Conservation (phyloP, 768 basidiomycete species). For the Russula dissimulans region DNA sequence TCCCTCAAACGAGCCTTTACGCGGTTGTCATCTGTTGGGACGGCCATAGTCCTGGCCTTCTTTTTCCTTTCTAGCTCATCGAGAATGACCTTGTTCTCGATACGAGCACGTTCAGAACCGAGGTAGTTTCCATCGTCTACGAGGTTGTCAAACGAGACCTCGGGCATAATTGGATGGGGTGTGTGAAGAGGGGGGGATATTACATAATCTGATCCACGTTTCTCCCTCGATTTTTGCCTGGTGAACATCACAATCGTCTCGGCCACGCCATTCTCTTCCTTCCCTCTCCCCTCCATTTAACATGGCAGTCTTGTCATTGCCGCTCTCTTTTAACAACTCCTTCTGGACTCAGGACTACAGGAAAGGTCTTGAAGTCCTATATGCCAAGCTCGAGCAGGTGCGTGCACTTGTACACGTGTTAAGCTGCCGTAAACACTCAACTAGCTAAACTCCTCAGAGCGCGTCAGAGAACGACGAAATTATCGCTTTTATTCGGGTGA, state of each 20-base stretch:
- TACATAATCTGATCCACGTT: slow-evolving; percentile 1
- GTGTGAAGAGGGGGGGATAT: neutral
- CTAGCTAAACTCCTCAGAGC: slow-evolving; percentile 42
- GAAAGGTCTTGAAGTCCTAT: slow-evolving; percentile 71
- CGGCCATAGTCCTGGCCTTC: slow-evolving; percentile 84
- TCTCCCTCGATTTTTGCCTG: too few species aligned
- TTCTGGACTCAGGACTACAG: slow-evolving; percentile 94
- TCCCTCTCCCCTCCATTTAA: neutral
- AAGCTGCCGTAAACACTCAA: neutral
- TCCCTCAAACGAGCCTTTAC: slow-evolving; percentile 85
- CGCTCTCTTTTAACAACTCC: slow-evolving; percentile 82
- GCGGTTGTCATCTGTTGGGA: slow-evolving; percentile 93
- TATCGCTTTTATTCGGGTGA: slow-evolving; percentile 70
- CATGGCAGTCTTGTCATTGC: slow-evolving; percentile 86
- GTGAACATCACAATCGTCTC: neutral
- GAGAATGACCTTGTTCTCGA: slow-evolving; percentile 80
- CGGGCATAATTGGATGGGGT: slow-evolving; percentile 53
- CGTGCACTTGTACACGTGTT: slow-evolving; percentile 16
- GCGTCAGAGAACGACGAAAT: slow-evolving; percentile 78
- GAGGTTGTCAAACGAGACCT: slow-evolving; percentile 67
- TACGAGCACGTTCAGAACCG: slow-evolving; percentile 62
- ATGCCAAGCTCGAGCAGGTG: slow-evolving; percentile 70
- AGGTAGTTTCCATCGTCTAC: slow-evolving; percentile 71
- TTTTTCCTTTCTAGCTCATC: slow-evolving; percentile 98
- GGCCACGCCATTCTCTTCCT: neutral